These are phyloP conservation scores for Eucalyptus viminalis DNA, from an alignment of 345 rosid species.

Conservation along the genomic window DNA sequence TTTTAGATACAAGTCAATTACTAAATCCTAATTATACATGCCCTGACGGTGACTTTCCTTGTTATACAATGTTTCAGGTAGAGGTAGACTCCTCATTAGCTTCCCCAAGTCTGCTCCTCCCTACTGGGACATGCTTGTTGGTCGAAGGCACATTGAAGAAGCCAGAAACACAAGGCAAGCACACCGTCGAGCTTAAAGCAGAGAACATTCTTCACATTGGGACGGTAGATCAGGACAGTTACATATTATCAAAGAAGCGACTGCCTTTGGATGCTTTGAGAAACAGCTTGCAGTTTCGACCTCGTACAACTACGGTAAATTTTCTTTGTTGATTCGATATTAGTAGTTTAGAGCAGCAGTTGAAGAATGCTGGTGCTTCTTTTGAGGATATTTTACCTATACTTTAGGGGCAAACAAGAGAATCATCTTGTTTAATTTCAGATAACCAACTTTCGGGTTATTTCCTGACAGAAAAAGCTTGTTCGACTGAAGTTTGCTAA, in stretches of 20 bases:
- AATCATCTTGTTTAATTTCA: not conserved
- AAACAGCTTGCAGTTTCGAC: constrained; percentile 65
- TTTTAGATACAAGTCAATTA: not conserved
- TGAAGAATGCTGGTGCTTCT: not conserved
- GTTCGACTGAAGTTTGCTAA: not conserved
- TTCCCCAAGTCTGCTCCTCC: constrained; percentile 28
- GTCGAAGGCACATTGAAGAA: constrained; percentile 47
- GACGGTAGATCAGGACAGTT: constrained; percentile 42
- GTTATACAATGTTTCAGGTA: constrained; percentile 24
- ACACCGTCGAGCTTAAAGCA: constrained; percentile 41
- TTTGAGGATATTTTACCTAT: not conserved
- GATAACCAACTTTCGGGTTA: not conserved
- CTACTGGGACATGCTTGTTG: constrained; percentile 58
- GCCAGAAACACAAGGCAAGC: constrained; percentile 14
- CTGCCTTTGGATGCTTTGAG: constrained; percentile 58
- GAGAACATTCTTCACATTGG: constrained; percentile 78
- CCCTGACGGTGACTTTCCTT: not conserved
- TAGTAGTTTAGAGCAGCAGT: not conserved
- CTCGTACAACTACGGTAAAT: constrained; percentile 74
- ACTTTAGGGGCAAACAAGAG: not conserved
- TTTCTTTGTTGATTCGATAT: not conserved
- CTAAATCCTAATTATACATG: not conserved
- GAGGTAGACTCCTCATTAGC: constrained; percentile 45
- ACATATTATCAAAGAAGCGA: constrained; percentile 54
- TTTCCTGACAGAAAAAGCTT: not conserved